Base-by-base conservation (phyloP, 768 basidiomycete species). In the Mycena sanguinolenta region DNA sequence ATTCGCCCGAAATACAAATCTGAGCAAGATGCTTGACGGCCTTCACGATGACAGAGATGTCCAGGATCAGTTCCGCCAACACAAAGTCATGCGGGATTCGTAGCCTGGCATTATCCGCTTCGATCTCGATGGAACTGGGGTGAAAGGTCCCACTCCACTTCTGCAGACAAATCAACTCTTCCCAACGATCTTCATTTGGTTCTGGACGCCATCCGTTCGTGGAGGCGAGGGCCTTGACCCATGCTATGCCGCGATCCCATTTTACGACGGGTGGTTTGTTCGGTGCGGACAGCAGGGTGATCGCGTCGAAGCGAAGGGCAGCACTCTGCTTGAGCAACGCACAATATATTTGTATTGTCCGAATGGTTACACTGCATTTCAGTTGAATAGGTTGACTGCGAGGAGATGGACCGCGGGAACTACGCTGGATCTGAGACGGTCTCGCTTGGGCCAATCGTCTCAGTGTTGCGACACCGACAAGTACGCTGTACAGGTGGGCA, bases 31-130 rank as follows among this genome's bases (percentile, higher is more conserved):
- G 93, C 71, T 90, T 91, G 53, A 90, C 74, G 2, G 90, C 87
- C 80, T 99, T 99, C 72, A 90, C 73, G 9, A 91, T 86, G 59
- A 94, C 83, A 58, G 83, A 87, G 67, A 87, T 76, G 77, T 95
- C 94, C 58, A 93, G 86, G 54, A 96, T 86, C 58, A 98, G 83
- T 34, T 95, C 90, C 4, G 93, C 87, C 49, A 96, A 80, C 49
- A 93, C 80, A 77, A 92, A 97, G 16, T 90, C 89, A 76, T 88
- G 88, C 1, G 97, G 96, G 39, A 99, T 91, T 23, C 90, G 89
- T n/a, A 98, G 75, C 27, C 89, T 90, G 1, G 89, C 86, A 59
- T 90, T 91, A 39, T 94, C 89, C 23, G 87, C 89, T 28, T 86
- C 81, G 59, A 93, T 77, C 7, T 81, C 75, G 62, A 96, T 80